Evolutionary conservation across 2,329 filamentous ascomycete species (phyloP), one percentile per base, ranked within the genome.

Genomic region (Didymosphaeria variabile): DNA sequence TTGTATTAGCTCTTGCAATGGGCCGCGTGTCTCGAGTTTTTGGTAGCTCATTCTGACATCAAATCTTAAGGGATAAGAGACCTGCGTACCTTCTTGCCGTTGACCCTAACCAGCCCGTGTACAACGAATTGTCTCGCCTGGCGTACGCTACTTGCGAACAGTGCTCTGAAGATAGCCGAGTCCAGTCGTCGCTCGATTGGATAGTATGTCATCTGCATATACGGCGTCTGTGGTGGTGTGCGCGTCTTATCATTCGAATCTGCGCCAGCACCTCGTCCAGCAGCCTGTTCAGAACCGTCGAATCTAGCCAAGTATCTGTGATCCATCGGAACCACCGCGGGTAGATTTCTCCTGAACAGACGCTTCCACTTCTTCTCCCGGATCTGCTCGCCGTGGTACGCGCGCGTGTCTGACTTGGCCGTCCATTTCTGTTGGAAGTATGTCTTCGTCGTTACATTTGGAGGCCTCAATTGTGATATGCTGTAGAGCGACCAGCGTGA

Each of bases 361-460:
- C 91, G 91, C 80, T 91, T 87, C 95, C 95, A 99, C 82, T 95
- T 91, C 77, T 91, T 89, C 83, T 99, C 95, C 67, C 90, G 89
- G 69, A 99, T 90, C 76, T 97, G 92, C 77, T 97, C 94, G 79
- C 94, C 95, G 82, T 99, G 95, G 80, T 98, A 99, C 65, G 86
- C 89, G 68, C 95, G 90, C 45, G 92, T 88, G 66, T 89, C 79
- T 23, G 93, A 88, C 81, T 99, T 99, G 72, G 94, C 92, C 1
- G 82, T 80, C 94, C 94, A 99, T 90, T 99, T 99, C 81, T 98
- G 94, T 85, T 98, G 94, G 86, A 97, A 99, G 82, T 95, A 96
- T 47, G 94, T 97, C 29, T 67, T 68, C 3, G 59, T 54, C 2
- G 53, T 54, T 29, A 62, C 55, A 17, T 70, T 75, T 19, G 85